phyloP scores from a whole-genome alignment of 805 yeast species.

The Yamadazyma takamatsuzukensis region DNA sequence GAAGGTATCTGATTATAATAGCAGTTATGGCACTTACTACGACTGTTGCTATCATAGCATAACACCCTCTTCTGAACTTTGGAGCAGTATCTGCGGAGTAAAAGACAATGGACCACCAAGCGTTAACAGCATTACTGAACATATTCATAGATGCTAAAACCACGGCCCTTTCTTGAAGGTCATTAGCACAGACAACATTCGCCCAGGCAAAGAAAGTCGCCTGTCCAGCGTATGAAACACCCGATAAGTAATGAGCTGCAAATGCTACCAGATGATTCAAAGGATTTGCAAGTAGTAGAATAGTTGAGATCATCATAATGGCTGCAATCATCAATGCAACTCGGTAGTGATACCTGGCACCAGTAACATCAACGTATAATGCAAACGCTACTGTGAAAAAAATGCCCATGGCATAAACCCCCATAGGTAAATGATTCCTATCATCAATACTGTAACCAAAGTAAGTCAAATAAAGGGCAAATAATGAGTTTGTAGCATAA shows the following conservation, averaged over 20 bases:
- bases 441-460: conserved; percentile 24
- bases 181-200: conserved; percentile 53
- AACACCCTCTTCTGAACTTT: conserved; percentile 48
- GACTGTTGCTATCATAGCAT: conserved; percentile 55
- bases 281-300: conserved; percentile 45
- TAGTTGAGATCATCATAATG: conserved; percentile 42
- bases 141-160: conserved; percentile 65
- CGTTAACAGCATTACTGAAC: conserved; percentile 60
- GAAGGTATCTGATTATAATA: conserved; percentile 38
- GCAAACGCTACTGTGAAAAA: conserved; percentile 26
- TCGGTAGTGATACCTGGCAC: conserved; percentile 46
- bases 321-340: conserved; percentile 44
- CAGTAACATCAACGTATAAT: conserved; percentile 26
- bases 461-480: conserved; percentile 30
- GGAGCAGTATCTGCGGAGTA: conserved; percentile 53
- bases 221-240: conserved; percentile 56
- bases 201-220: conserved; percentile 64
- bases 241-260: conserved; percentile 54
- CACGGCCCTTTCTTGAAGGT: conserved; percentile 60
- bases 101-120: conserved; percentile 60
- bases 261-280: conserved; percentile 35
- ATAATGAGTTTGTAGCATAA: conserved; percentile 28
- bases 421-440: conserved; percentile 37
- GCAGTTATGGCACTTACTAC: conserved; percentile 40
- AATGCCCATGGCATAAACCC: conserved; percentile 33